A percentile compares a stretch with the other conserved stretches of the same genome.
Evolutionary conservation across 1,139 yeast genomes (phyloP).

Genomic region (Geotrichum europaeum): DNA sequence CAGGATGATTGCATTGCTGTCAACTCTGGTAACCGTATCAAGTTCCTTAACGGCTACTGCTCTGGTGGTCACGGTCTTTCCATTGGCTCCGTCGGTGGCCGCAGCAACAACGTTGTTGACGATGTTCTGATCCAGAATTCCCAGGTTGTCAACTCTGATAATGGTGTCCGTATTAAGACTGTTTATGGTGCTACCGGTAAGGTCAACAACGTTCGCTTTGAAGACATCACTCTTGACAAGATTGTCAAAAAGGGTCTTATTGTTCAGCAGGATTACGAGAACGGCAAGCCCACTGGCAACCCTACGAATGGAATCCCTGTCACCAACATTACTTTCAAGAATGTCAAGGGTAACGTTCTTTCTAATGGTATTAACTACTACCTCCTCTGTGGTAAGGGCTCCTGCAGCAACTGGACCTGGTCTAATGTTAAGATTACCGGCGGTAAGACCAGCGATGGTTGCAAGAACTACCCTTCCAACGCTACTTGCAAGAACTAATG

Average conservation of each 20-base stretch:
- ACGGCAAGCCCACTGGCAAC: slow-evolving; percentile 8
- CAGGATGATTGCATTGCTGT: slow-evolving; percentile 11
- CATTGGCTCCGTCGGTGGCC: slow-evolving; percentile 12
- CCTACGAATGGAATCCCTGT: slow-evolving; percentile 4
- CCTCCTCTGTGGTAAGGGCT: slow-evolving; percentile 8
- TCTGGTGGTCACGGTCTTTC: slow-evolving; percentile 13
- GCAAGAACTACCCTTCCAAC: slow-evolving; percentile 7
- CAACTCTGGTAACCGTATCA: slow-evolving; percentile 8
- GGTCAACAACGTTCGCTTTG: not conserved
- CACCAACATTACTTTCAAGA: not conserved
- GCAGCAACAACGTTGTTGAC: slow-evolving; percentile 3
- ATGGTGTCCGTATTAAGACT: slow-evolving; percentile 7
- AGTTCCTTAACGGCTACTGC: slow-evolving; percentile 6
- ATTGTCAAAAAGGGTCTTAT: slow-evolving; percentile 6
- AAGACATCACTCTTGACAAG: slow-evolving; percentile 6
- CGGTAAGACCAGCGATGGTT: not conserved
- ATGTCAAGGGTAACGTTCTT: not conserved
- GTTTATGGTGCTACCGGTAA: slow-evolving; percentile 3
- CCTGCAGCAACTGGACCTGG: slow-evolving; percentile 10
- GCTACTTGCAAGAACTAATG: not conserved
- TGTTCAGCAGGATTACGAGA: slow-evolving; percentile 9
- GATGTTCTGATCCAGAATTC: not conserved
- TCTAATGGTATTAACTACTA: not conserved
- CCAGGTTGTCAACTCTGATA: slow-evolving; percentile 4
- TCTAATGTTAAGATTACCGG: slow-evolving; percentile 1